Evolutionary conservation across 805 yeast species (phyloP).

Genomic region (Cephaloascus fragrans): DNA sequence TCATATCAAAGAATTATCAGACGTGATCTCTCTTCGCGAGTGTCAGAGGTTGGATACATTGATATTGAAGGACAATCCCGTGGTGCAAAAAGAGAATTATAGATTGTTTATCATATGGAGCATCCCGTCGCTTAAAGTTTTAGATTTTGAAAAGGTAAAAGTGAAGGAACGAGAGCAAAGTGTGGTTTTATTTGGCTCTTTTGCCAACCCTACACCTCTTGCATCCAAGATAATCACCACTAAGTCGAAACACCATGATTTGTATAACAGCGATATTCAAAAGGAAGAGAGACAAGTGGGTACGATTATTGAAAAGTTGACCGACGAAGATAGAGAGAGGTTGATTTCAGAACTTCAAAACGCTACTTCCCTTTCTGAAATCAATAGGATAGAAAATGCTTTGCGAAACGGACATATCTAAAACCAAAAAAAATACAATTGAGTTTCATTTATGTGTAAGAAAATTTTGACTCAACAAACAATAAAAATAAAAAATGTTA

Average conservation of each 20-base stretch:
- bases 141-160: constrained; percentile 63
- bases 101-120: constrained; percentile 50
- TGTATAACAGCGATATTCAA: constrained; percentile 6
- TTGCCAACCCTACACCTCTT: constrained; percentile 14
- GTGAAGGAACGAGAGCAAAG: constrained; percentile 41
- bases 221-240: constrained; percentile 15
- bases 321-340: constrained; percentile 40
- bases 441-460: too few species aligned
- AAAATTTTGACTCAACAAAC: too few species aligned
- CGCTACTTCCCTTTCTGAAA: constrained; percentile 68
- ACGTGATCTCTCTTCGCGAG: constrained; percentile 25
- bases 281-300: constrained; percentile 22
- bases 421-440: too few species aligned
- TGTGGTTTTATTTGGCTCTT: constrained; percentile 25
- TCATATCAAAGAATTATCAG: constrained; percentile 32
- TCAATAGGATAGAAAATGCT: constrained; percentile 55
- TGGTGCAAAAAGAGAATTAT: constrained; percentile 41
- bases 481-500: too few species aligned
- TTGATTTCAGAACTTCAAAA: constrained; percentile 44
- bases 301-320: constrained; percentile 32
- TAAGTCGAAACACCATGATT: not conserved
- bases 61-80: constrained; percentile 49
- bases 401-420: constrained; percentile 28
- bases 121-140: constrained; percentile 49
- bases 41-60: constrained; percentile 37